Conservation (phyloP, 306 rosid species). For the Boehmeria nivea region DNA sequence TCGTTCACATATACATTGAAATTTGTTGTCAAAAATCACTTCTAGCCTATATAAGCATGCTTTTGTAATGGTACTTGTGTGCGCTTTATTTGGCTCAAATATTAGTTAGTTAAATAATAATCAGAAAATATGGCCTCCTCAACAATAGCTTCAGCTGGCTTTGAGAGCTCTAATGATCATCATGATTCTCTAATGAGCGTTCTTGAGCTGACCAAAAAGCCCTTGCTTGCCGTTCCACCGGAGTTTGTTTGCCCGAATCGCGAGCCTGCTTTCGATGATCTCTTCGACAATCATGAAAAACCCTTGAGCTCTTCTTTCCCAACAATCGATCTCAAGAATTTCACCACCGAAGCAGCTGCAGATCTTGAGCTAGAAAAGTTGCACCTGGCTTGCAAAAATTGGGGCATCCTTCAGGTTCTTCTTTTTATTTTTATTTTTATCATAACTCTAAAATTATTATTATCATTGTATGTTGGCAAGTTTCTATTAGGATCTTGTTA, state of each 20-base stretch:
- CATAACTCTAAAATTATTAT: too few relatives aligned
- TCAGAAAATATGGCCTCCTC: slow-evolving; percentile 15
- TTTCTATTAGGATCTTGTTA: too few relatives aligned
- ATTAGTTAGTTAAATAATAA: neutral
- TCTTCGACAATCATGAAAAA: too few relatives aligned
- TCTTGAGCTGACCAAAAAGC: slow-evolving; percentile 17
- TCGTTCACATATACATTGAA: too few relatives aligned
- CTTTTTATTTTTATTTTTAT: neutral
- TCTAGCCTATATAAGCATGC: too few relatives aligned
- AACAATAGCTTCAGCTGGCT: neutral
- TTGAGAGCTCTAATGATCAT: neutral
- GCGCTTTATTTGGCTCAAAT: too few relatives aligned
- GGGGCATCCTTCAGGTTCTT: slow-evolving; percentile 79
- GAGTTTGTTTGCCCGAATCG: slow-evolving; percentile 33
- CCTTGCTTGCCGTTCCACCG: slow-evolving; percentile 7
- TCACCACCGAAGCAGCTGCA: slow-evolving; percentile 16
- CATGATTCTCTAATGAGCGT: slow-evolving; percentile 15
- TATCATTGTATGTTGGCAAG: too few relatives aligned
- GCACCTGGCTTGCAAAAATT: slow-evolving; percentile 52
- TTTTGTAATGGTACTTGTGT: too few relatives aligned
- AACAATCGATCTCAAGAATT: slow-evolving; percentile 39
- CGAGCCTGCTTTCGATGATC: slow-evolving; percentile 17
- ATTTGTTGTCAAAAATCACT: too few relatives aligned
- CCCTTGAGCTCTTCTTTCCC: slow-evolving; percentile 32
- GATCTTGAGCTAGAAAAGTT: slow-evolving; percentile 37